A percentile compares a stretch with the other conserved stretches of the same genome.
Evolutionary conservation across 306 rosid species (phyloP).

Genomic region (Arachis stenosperma): DNA sequence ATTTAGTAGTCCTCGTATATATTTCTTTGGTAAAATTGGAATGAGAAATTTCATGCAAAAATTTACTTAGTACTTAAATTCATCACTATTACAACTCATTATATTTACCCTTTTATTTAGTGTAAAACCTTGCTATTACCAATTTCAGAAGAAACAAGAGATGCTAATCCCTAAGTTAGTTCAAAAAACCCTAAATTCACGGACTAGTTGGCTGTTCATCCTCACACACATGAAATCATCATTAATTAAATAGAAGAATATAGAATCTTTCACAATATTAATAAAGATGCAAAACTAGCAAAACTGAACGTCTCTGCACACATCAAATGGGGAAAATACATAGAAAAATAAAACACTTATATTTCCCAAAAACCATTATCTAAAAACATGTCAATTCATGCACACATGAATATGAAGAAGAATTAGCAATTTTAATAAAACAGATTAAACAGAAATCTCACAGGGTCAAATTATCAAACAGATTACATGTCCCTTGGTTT

Average conservation of each 20-base stretch:
- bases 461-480: too few relatives aligned
- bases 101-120: too few relatives aligned
- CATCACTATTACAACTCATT: too few relatives aligned
- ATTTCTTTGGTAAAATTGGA: too few relatives aligned
- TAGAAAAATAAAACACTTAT: constrained; percentile 25
- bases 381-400: constrained; percentile 30
- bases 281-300: constrained; percentile 30
- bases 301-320: constrained; percentile 3
- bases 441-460: too few relatives aligned
- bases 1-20: too few relatives aligned
- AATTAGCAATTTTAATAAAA: neutral
- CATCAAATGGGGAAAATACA: constrained; percentile 37
- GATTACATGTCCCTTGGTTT: too few relatives aligned
- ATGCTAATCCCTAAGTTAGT: too few relatives aligned
- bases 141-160: too few relatives aligned
- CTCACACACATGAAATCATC: neutral
- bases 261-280: constrained; percentile 6
- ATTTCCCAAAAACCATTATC: constrained; percentile 17
- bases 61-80: too few relatives aligned
- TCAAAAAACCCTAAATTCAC: constrained; percentile 35
- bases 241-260: constrained; percentile 17
- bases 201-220: neutral
- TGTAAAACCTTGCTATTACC: too few relatives aligned
- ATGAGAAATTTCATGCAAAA: too few relatives aligned
- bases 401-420: constrained; percentile 17